Evolutionary conservation across 2,329 filamentous ascomycete genomes (phyloP).

Genomic region (Fusarium proliferatum): DNA sequence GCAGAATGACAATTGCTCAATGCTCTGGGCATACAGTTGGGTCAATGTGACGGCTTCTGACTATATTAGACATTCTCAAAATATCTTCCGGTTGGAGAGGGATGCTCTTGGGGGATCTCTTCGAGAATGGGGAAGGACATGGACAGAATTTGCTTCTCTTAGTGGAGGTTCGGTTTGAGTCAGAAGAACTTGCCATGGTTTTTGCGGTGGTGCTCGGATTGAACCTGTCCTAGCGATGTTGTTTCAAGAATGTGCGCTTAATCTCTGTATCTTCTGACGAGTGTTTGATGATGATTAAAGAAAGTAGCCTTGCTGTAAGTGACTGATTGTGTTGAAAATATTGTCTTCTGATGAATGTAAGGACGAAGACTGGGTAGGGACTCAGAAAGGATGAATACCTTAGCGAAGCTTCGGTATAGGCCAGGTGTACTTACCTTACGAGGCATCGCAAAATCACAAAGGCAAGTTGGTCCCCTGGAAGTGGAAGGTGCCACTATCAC

Average conservation of each 20-base stretch:
- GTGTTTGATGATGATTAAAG: neutral
- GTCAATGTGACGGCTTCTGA: neutral
- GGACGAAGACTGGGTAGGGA: neutral
- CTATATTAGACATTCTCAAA: too few species aligned
- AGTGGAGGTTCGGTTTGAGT: neutral
- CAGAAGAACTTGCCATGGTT: neutral
- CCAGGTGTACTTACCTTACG: neutral
- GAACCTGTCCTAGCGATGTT: neutral
- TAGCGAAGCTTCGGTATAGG: neutral
- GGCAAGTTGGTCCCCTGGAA: neutral
- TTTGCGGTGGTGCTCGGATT: neutral
- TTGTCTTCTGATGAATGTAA: neutral
- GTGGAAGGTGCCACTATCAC: neutral
- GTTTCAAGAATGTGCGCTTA: neutral
- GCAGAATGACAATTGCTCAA: neutral
- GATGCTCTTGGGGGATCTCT: neutral
- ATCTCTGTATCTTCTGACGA: neutral
- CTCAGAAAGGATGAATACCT: neutral
- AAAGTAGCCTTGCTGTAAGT: neutral
- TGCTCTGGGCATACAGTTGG: neutral
- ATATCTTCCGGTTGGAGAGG: neutral
- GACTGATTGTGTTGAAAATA: neutral
- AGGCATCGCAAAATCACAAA: neutral
- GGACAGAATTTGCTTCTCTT: neutral
- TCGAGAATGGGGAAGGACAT: neutral